Evolutionary conservation across 2,329 filamentous ascomycete species (phyloP).

Genomic region (Bertia moriformis): DNA sequence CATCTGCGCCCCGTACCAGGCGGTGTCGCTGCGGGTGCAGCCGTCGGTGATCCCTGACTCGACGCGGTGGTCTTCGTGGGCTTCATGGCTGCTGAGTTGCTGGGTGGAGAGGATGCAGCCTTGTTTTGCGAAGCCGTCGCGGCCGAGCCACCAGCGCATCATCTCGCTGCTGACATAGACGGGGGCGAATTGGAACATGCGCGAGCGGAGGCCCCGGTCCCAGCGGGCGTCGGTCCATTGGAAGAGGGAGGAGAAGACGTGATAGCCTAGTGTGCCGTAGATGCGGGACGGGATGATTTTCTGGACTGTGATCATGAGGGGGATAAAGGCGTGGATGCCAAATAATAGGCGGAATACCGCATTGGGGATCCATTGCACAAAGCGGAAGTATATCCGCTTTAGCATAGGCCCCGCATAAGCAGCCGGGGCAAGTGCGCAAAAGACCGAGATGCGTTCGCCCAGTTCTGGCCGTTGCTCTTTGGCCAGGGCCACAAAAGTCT

Average conservation of each 20-base stretch:
- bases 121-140: conserved; percentile 65
- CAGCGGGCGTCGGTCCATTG: conserved; percentile 73
- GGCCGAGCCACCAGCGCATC: conserved; percentile 91
- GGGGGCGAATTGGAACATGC: conserved; percentile 84
- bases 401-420: conserved; percentile 80
- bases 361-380: conserved; percentile 71
- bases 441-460: conserved; percentile 69
- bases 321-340: conserved; percentile 86
- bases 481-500: conserved; percentile 74
- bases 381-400: conserved; percentile 77
- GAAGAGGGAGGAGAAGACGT: conserved; percentile 80
- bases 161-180: conserved; percentile 80
- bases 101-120: conserved; percentile 75
- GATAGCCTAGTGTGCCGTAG: conserved; percentile 74
- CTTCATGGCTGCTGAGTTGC: conserved; percentile 51
- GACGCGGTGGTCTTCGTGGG: conserved; percentile 32
- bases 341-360: conserved; percentile 68
- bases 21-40: conserved; percentile 33
- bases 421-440: conserved; percentile 80
- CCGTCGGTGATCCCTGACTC: conserved; percentile 7
- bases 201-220: conserved; percentile 64
- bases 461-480: conserved; percentile 81
- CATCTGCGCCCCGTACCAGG: conserved; percentile 70
- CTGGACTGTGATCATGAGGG: conserved; percentile 82
- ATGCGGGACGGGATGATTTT: conserved; percentile 43